These are phyloP conservation scores for Dictyostelium brefeldianum DNA, from an alignment of 78 protist species.

Conservation along the genomic window DNA sequence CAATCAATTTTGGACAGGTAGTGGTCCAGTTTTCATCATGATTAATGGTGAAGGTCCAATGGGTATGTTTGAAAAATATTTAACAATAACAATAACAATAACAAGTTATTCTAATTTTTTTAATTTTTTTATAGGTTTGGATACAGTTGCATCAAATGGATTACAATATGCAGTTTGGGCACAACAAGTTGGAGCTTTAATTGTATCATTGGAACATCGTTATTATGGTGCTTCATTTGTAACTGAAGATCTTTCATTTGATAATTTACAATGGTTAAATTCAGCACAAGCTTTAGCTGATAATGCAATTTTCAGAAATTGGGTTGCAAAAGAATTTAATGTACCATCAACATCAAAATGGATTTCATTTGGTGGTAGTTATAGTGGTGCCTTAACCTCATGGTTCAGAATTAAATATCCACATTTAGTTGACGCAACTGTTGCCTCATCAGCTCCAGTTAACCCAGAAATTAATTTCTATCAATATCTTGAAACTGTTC, in stretches of 20 bases:
- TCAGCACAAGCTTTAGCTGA: constrained; percentile 78
- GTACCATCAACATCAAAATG: constrained; percentile 19
- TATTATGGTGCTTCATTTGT: constrained; percentile 49
- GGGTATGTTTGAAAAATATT: too few species aligned
- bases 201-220: constrained; percentile 63
- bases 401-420: constrained; percentile 83
- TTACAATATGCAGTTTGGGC: constrained; percentile 72
- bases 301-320: constrained; percentile 62
- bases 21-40: constrained; percentile 71
- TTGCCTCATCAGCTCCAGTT: constrained; percentile 86
- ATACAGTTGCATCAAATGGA: constrained; percentile 15
- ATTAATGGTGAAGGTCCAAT: constrained; percentile 75
- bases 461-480: constrained; percentile 76
- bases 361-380: constrained; percentile 86
- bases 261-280: constrained; percentile 43
- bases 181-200: constrained; percentile 16
- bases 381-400: constrained; percentile 82
- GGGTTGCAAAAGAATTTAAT: constrained; percentile 5
- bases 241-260: constrained; percentile 61
- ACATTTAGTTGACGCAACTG: constrained; percentile 25
- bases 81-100: too few species aligned
- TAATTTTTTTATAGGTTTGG: neutral
- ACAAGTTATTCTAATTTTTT: too few species aligned
- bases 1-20: constrained; percentile 52
- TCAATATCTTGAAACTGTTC: constrained; percentile 82